Evolutionary conservation across 805 yeast genomes (phyloP), one percentile per base, ranked within the genome.

Genomic region (Metschnikowia orientalis): DNA sequence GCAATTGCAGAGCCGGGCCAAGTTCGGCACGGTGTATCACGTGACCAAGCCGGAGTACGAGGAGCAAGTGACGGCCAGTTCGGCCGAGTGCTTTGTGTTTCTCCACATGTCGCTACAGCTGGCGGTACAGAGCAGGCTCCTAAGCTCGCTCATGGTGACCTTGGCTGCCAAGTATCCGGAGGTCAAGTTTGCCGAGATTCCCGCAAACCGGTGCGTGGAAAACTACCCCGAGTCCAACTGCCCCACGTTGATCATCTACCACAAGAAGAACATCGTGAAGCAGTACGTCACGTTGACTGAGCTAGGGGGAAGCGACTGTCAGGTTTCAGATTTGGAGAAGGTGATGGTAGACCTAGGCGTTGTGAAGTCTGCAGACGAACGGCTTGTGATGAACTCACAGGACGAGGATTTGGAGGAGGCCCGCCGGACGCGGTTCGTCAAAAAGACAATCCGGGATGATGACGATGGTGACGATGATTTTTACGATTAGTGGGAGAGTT

Each of bases 191-290:
- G 90, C 87, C 26, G 96, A 92, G 47, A 92, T 92, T 30, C 81
- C 84, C n/a, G 95, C 85, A 15, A 71, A 76, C 38, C 77, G 96
- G 57, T 95, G 97, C 32, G 82, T 89, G 44, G 97, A 90, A 51
- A 79, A 81, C 52, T 92, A 89, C 56, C 97, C 98, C 2, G 90
- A 85, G 16, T 56, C 72, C 19, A 89, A 86, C 63, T 83, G 95
- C 48, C 99, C 99, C 2, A 92, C 98, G 0, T 63, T 92, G 6
- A 69, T 92, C 31, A 74, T 92, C 1, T 92, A 92, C 57, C 74
- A 75, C 50, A 75, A 86, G 35, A 81, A 81, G 18, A 78, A 85
- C 42, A 89, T 94, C 6, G 63, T 80, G 15, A 82, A 80, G 54
- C 97, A 92, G 54, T 75, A 67, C 48, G 75, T 92, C 8, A 90